Evolutionary conservation across 768 basidiomycete genomes (phyloP), one percentile per base, ranked within the genome.

Genomic region (Rubroboletus pulcherrimus): DNA sequence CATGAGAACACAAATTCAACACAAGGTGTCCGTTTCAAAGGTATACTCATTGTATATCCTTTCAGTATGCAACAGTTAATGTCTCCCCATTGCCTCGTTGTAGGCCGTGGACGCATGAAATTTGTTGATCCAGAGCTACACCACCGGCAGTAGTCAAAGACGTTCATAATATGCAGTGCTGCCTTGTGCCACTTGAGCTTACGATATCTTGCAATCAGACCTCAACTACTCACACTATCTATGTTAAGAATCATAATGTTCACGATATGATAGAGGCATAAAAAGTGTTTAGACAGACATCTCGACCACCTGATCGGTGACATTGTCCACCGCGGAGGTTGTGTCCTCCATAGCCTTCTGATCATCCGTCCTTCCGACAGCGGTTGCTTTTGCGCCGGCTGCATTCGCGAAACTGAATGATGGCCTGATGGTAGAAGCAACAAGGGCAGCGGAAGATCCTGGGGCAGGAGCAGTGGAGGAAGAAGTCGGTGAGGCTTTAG

Each of bases 381-480:
- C 41, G 24, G 62, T 51, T 29, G 54, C 55, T 57, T 64, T 73
- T 19, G 63, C 62, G 15, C 81, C 78, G 1, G 89, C 88, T 38
- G 86, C 92, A 52, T 78, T 86, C 0, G 92, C 91, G 63, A 95
- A 95, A 66, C 91, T 93, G 61, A 93, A 76, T 5, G 81, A 77
- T 0, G 91, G 86, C 51, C 89, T 79, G 14, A 92, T 82, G 46
- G 84, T 77, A 9, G 71, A 67, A 17, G 73, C 61, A 39, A 75
- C 61, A 41, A 71, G 70, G 21, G 67, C 50, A 5, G 75, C 59
- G 5, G 39, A 69, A 61, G 54, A 64, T 65, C 54, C 69, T 41
- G 59, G 37, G 30, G 42, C 24, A 34, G 60, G 26, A 24, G 44
- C 17, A 35, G 46, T 50, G 39, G 62, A 40, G n/a, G 60, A 44